A percentile compares a stretch with the other conserved stretches of the same genome.
Conservation (phyloP, 2,329 filamentous ascomycete genomes). For the Aspergillus alliaceus region DNA sequence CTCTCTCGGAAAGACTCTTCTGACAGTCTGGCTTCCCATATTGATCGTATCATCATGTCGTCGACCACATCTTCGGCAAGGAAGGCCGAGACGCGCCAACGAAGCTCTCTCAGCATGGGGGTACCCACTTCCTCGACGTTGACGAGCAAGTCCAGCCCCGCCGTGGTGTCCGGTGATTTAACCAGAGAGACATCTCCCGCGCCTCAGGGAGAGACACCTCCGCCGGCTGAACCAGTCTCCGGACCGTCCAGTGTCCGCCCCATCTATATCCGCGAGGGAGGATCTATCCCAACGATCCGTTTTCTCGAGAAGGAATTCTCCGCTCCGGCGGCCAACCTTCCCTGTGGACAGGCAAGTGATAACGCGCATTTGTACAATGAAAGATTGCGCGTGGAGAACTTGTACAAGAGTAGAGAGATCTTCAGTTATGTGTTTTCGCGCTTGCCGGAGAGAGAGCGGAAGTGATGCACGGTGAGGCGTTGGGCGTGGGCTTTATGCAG, state of each 20-base stretch:
- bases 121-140: slow-evolving; percentile 44
- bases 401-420: slow-evolving; percentile 89
- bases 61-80: slow-evolving; percentile 35
- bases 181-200: neutral
- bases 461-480: neutral
- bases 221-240: neutral
- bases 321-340: slow-evolving; percentile 87
- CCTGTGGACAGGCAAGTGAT: slow-evolving; percentile 92
- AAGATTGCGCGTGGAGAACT: slow-evolving; percentile 79
- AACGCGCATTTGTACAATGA: slow-evolving; percentile 94
- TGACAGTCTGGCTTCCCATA: slow-evolving; percentile 41
- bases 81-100: slow-evolving; percentile 29
- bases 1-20: slow-evolving; percentile 37
- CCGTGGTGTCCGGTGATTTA: neutral
- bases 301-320: slow-evolving; percentile 93
- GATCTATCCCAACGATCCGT: slow-evolving; percentile 89
- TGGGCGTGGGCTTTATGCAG: neutral
- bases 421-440: slow-evolving; percentile 81
- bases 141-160: slow-evolving; percentile 24
- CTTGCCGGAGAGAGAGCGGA: slow-evolving; percentile 44
- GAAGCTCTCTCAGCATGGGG: slow-evolving; percentile 23
- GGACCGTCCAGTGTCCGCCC: slow-evolving; percentile 46
- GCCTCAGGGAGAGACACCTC: neutral
- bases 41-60: slow-evolving; percentile 41
- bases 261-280: slow-evolving; percentile 92